Evolutionary conservation across 2,329 filamentous ascomycete genomes (phyloP).

Genomic region (Aspergillus ibericus): DNA sequence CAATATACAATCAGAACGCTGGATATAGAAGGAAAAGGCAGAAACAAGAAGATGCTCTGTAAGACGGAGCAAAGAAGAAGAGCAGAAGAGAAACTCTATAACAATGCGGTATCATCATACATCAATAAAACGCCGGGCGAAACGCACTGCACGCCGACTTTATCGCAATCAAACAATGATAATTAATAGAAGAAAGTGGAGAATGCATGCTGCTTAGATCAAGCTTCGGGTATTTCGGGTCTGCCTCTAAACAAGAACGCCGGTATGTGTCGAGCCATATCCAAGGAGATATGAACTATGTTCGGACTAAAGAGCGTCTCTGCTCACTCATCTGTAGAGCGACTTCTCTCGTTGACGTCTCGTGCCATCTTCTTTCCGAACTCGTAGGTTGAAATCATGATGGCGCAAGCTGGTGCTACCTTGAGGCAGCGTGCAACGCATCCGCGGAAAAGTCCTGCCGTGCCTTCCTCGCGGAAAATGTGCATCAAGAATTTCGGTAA

Average conservation of each 20-base stretch:
- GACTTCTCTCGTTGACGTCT: slow-evolving; percentile 65
- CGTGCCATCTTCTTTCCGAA: slow-evolving; percentile 87
- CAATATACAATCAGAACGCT: background rate
- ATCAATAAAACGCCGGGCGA: slow-evolving; percentile 5
- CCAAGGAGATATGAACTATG: background rate
- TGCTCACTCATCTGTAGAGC: slow-evolving; percentile 21
- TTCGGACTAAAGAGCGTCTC: slow-evolving; percentile 16
- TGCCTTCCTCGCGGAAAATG: slow-evolving; percentile 84
- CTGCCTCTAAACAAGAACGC: background rate
- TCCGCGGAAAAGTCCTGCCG: slow-evolving; percentile 79
- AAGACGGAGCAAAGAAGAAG: background rate
- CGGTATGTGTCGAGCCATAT: background rate
- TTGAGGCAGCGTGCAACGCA: slow-evolving; percentile 92
- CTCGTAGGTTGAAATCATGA: slow-evolving; percentile 99
- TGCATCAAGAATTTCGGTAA: slow-evolving; percentile 86
- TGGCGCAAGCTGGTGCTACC: slow-evolving; percentile 92
- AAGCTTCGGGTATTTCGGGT: background rate
- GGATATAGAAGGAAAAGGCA: background rate
- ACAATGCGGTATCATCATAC: slow-evolving; percentile 18
- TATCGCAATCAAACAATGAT: slow-evolving; percentile 24
- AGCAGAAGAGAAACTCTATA: slow-evolving; percentile 16
- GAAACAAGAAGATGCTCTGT: background rate
- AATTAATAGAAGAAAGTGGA: slow-evolving; percentile 19
- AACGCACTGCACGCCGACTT: slow-evolving; percentile 15
- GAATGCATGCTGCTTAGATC: slow-evolving; percentile 9